Evolutionary conservation across 768 basidiomycete genomes (phyloP).

Genomic region (Amanita exitialis): DNA sequence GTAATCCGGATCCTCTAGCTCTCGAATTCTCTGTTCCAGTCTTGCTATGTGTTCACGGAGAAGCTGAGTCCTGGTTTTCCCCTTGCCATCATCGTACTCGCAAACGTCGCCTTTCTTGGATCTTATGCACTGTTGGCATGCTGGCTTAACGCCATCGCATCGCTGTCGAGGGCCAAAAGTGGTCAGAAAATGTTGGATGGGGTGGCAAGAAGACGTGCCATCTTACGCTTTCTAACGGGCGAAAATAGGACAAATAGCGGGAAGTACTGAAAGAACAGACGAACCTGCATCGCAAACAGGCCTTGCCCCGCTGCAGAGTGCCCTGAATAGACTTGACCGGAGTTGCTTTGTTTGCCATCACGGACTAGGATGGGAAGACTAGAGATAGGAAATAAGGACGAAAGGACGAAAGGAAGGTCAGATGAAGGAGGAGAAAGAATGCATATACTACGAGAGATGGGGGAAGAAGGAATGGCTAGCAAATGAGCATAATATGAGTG

Average conservation of each 20-base stretch:
- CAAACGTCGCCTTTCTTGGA: constrained; percentile 70
- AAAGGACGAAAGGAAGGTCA: constrained; percentile 20
- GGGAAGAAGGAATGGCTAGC: constrained; percentile 12
- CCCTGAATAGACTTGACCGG: constrained; percentile 23
- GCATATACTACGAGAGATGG: constrained; percentile 14
- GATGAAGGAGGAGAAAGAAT: constrained; percentile 15
- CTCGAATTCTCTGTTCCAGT: constrained; percentile 60
- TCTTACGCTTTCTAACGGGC: constrained; percentile 51
- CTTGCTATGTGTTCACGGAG: constrained; percentile 69
- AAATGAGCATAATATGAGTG: constrained; percentile 11
- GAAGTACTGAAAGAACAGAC: constrained; percentile 1
- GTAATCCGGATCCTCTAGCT: constrained; percentile 70
- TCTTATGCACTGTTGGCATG: constrained; percentile 69
- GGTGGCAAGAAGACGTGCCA: constrained; percentile 28
- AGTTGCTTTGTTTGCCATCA: constrained; percentile 38
- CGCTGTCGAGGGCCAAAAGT: constrained; percentile 30
- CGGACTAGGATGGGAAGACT: constrained; percentile 12
- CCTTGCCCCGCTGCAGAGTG: constrained; percentile 59
- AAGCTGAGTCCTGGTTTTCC: constrained; percentile 72
- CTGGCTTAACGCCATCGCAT: constrained; percentile 69
- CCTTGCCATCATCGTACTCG: constrained; percentile 80
- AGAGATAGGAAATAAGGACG: constrained; percentile 15
- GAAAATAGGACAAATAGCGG: constrained; percentile 6
- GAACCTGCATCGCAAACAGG: constrained; percentile 64
- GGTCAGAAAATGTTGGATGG: constrained; percentile 10